phyloP scores from a whole-genome alignment of 169 alveolate genomes.

The Plasmodium malariae region DNA sequence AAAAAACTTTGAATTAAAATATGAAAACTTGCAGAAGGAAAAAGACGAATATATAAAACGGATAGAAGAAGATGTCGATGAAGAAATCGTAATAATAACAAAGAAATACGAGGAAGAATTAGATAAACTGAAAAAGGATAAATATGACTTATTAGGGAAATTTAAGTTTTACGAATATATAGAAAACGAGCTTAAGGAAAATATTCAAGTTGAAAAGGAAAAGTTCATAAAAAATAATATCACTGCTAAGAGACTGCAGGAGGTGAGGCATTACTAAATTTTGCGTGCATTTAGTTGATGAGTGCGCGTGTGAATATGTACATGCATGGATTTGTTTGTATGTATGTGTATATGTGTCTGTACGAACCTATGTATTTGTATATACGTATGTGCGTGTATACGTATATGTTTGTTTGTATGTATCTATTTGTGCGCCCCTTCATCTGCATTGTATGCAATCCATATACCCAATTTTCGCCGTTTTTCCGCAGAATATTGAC shows the following conservation, averaged over 20 bases:
- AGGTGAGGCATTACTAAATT: constrained; percentile 9
- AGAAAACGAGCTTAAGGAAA: constrained; percentile 54
- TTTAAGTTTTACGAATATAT: constrained; percentile 56
- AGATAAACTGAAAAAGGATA: constrained; percentile 34
- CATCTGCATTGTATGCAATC: not conserved
- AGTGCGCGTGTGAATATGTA: not conserved
- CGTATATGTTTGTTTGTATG: not conserved
- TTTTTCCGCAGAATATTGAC: constrained; percentile 34
- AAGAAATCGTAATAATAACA: constrained; percentile 69
- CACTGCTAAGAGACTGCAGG: constrained; percentile 60
- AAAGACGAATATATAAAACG: constrained; percentile 57
- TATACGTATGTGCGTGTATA: not conserved
- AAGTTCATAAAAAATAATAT: constrained; percentile 52
- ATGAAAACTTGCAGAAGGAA: constrained; percentile 55
- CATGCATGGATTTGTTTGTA: not conserved
- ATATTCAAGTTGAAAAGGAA: constrained; percentile 50
- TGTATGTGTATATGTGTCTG: not conserved
- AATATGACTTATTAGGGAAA: constrained; percentile 37
- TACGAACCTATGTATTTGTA: not conserved
- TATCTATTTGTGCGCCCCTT: no score
- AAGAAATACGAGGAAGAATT: constrained; percentile 55
- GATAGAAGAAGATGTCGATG: constrained; percentile 76
- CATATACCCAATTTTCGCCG: not conserved
- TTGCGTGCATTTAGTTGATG: not conserved
- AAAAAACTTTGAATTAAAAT: constrained; percentile 2